phyloP scores from a whole-genome alignment of 768 basidiomycete genomes.

The Leccinellum albellum region DNA sequence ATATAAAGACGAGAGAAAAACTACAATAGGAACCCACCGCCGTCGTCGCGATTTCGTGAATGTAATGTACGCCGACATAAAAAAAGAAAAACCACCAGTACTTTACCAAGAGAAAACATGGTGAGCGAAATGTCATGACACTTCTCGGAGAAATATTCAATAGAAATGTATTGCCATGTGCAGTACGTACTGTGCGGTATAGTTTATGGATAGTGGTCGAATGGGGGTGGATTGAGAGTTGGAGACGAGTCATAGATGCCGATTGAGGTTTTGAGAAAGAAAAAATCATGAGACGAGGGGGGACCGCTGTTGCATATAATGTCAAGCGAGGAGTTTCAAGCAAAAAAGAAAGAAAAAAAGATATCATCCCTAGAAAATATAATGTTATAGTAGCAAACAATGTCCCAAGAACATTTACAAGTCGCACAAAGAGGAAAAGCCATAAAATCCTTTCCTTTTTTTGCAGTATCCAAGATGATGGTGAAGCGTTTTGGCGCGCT shows the following conservation, averaged over 20 bases:
- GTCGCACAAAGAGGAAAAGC: constrained; percentile 9
- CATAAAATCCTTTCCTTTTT: constrained; percentile 5
- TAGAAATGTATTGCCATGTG: constrained; percentile 30
- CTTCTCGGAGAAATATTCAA: constrained; percentile 14
- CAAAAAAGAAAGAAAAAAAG: constrained; percentile 16
- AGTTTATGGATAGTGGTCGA: constrained; percentile 13
- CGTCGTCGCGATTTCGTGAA: not conserved
- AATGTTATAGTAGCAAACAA: constrained; percentile 33
- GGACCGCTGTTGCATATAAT: not conserved
- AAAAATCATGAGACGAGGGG: not conserved
- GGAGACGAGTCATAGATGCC: constrained; percentile 28
- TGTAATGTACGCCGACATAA: not conserved
- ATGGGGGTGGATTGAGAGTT: not conserved
- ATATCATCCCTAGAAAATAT: constrained; percentile 31
- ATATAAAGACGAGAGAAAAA: not conserved
- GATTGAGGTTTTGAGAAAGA: constrained; percentile 1
- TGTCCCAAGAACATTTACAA: constrained; percentile 36
- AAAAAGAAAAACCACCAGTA: not conserved
- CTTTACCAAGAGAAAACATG: not conserved
- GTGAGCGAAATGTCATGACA: not conserved
- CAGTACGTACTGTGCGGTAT: constrained; percentile 26
- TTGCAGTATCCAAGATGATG: constrained; percentile 20
- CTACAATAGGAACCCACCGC: not conserved
- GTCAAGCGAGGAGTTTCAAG: constrained; percentile 19
- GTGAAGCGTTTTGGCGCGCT: not conserved